These are phyloP conservation scores for Penicillium dipodomyicola DNA, from an alignment of 495 filamentous ascomycete genomes.

Conservation along the genomic window DNA sequence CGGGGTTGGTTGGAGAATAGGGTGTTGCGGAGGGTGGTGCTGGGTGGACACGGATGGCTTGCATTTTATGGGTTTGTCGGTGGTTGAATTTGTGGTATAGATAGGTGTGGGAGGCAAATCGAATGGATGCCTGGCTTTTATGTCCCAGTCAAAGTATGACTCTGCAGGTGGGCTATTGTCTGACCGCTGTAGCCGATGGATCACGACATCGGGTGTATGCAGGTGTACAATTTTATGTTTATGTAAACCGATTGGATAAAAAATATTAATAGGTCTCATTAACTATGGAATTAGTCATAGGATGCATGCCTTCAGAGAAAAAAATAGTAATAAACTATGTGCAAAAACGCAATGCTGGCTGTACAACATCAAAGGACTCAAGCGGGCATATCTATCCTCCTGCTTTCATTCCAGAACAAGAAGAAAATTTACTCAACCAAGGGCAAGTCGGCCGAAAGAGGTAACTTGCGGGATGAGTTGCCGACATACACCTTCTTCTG, in stretches of 20 bases:
- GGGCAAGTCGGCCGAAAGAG: constrained; percentile 49
- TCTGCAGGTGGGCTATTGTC: constrained; percentile 1
- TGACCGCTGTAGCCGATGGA: neutral
- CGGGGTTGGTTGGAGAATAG: constrained; percentile 35
- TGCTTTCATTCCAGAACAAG: neutral
- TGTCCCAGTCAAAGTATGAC: neutral
- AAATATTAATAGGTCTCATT: neutral
- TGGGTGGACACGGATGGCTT: constrained; percentile 39
- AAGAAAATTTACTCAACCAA: constrained; percentile 20
- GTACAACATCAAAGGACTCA: constrained; percentile 1
- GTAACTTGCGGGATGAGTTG: constrained; percentile 64
- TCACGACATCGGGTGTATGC: neutral
- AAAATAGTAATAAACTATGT: constrained; percentile 8
- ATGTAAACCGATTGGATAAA: neutral
- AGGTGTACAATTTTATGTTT: neutral
- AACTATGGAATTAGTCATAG: neutral
- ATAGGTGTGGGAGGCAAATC: neutral
- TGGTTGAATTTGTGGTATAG: neutral
- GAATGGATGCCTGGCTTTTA: neutral
- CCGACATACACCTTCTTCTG: constrained; percentile 79
- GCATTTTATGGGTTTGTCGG: constrained; percentile 21
- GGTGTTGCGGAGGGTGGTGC: constrained; percentile 15
- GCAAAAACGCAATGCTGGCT: constrained; percentile 7
- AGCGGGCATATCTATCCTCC: neutral
- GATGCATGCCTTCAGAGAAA: neutral